Base-by-base conservation (phyloP, 306 rosid species). In the Trifolium pratense region DNA sequence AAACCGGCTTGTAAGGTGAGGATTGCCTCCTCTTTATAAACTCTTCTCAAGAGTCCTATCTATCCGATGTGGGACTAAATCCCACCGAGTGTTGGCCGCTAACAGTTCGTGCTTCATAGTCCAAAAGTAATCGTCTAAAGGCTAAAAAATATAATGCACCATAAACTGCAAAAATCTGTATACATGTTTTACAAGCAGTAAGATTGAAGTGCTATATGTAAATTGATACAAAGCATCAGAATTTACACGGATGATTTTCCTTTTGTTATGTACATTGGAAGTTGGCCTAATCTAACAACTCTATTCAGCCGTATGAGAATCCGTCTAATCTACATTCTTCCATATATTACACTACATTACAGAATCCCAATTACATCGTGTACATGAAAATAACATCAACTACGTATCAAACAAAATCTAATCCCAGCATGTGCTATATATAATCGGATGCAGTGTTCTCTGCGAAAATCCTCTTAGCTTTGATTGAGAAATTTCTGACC, bases 401-500 rank as follows among this genome's bases (percentile, higher is more conserved):
- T 13, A 16, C 13, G 43, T 60, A 55, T n/a, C 52, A 71, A 73
- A 55, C 59, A n/a, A 46, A 76, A 23, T 14, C 9, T 17, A 31
- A 26, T 32, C 75, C 65, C 63, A 42, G 31, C 42, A 61, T 39
- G 60, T 40, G 51, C n/a, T 16, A 21, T 49, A 7, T 49, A 36
- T 1, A 77, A 74, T 13, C 55, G 39, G 36, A 25, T 26, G 64
- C 32, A 52, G 61, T 18, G 31, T 23, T 21, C 78, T 81, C 75
- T 59, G 65, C 78, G 56, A 72, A 15, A 73, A 76, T 51, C 70
- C 82, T 84, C 74, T 82, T 88, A 11, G 90, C 89, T 79, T 78
- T 84, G 45, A 79, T 80, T 2, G 91, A 87, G 84, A 87, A 89
- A 81, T 67, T 87, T 74, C 85, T 75, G 16, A 71, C 85, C 75